phyloP scores from a whole-genome alignment of 2,329 filamentous ascomycete species.

The Colletotrichum ledebouriae region DNA sequence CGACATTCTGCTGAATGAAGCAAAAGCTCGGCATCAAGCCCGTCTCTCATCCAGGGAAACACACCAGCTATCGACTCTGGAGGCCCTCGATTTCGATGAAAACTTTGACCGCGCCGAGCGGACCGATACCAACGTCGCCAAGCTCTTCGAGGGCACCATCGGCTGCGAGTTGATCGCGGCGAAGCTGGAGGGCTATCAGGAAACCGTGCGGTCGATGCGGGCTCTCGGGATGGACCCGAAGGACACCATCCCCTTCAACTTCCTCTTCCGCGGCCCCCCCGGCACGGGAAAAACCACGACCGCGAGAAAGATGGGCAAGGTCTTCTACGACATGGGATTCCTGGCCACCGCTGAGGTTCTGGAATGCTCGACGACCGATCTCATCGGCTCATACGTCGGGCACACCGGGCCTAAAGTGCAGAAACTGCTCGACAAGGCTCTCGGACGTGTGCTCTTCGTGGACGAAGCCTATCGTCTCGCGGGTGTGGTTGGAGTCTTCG shows the following conservation, averaged over 20 bases:
- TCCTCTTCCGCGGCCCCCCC: constrained; percentile 75
- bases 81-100: constrained; percentile 67
- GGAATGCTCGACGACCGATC: constrained; percentile 76
- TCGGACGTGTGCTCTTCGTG: constrained; percentile 78
- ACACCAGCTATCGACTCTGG: constrained; percentile 45
- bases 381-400: constrained; percentile 77
- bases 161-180: constrained; percentile 69
- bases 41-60: constrained; percentile 27
- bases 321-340: constrained; percentile 78
- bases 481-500: constrained; percentile 63
- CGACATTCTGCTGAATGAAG: constrained; percentile 68
- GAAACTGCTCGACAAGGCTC: constrained; percentile 69
- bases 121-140: constrained; percentile 61
- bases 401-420: constrained; percentile 78
- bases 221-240: constrained; percentile 66
- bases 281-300: constrained; percentile 81
- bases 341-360: constrained; percentile 70
- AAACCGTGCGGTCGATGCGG: constrained; percentile 64
- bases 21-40: constrained; percentile 55
- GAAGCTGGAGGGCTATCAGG: constrained; percentile 68
- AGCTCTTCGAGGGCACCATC: constrained; percentile 70
- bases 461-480: constrained; percentile 79
- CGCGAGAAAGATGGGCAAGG: constrained; percentile 79
- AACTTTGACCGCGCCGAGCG: constrained; percentile 67
- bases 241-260: constrained; percentile 74